phyloP scores from a whole-genome alignment of 768 basidiomycete genomes.

The Lyophyllum atratum region DNA sequence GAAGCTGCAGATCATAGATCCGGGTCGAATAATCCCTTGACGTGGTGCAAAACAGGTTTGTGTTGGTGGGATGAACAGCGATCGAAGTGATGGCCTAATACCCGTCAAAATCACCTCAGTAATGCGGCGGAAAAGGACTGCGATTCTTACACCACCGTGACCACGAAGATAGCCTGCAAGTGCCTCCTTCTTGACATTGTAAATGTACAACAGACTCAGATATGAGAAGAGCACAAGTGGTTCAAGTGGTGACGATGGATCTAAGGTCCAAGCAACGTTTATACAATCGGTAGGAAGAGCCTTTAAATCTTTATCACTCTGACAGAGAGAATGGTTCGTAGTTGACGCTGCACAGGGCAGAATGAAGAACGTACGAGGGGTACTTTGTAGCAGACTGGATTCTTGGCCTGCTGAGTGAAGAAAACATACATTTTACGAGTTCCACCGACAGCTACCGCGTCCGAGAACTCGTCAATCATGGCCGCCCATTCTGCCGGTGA shows the following conservation, averaged over 20 bases:
- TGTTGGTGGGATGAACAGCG: conserved; percentile 57
- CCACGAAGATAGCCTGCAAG: conserved; percentile 58
- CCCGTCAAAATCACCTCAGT: conserved; percentile 8
- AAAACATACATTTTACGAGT: conserved; percentile 34
- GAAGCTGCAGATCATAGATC: conserved; percentile 61
- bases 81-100: conserved; percentile 66
- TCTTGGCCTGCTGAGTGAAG: conserved; percentile 32
- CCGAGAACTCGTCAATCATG: conserved; percentile 49
- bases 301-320: conserved; percentile 14
- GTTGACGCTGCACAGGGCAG: not conserved
- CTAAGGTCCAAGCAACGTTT: conserved; percentile 62
- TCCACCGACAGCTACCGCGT: conserved; percentile 53
- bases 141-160: conserved; percentile 68
- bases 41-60: conserved; percentile 68
- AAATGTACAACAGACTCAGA: conserved; percentile 56
- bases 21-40: conserved; percentile 72
- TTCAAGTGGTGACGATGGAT: conserved; percentile 41
- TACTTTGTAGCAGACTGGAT: conserved; percentile 38
- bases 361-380: conserved; percentile 28
- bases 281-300: conserved; percentile 33
- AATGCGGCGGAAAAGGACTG: conserved; percentile 1
- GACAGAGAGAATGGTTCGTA: not conserved
- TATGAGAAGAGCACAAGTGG: conserved; percentile 62
- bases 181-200: conserved; percentile 42
- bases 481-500: conserved; percentile 43